phyloP scores from a whole-genome alignment of 495 filamentous ascomycete species.

The Aspergillus sclerotiicarbonarius region DNA sequence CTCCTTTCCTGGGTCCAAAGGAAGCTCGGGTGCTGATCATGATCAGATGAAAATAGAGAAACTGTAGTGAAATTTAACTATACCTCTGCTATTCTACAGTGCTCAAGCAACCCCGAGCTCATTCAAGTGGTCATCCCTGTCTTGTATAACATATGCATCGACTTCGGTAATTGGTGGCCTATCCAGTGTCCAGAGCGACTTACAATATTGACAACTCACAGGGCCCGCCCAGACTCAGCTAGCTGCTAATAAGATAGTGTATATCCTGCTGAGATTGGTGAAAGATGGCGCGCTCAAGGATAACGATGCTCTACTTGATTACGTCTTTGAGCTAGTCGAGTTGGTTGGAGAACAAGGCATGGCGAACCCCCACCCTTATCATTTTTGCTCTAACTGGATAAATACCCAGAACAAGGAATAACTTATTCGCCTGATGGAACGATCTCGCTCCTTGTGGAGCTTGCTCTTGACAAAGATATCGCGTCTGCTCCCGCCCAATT shows the following conservation, averaged over 20 bases:
- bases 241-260: slow-evolving; percentile 53
- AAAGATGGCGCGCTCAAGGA: slow-evolving; percentile 31
- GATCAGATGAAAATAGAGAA: slow-evolving; percentile 68
- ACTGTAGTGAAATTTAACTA: slow-evolving; percentile 59
- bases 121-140: slow-evolving; percentile 63
- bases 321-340: slow-evolving; percentile 41
- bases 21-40: slow-evolving; percentile 8
- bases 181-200: neutral
- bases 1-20: neutral
- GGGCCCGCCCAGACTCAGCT: slow-evolving; percentile 60
- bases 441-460: slow-evolving; percentile 35
- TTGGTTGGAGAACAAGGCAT: slow-evolving; percentile 43
- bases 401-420: slow-evolving; percentile 32
- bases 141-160: slow-evolving; percentile 70
- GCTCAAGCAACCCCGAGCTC: slow-evolving; percentile 49
- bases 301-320: slow-evolving; percentile 35
- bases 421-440: slow-evolving; percentile 41
- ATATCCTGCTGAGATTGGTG: slow-evolving; percentile 39
- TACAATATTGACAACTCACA: slow-evolving; percentile 21
- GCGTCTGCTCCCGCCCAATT: slow-evolving; percentile 32
- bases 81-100: slow-evolving; percentile 53
- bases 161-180: slow-evolving; percentile 55
- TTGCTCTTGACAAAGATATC: slow-evolving; percentile 26
- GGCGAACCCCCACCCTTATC: neutral
- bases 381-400: slow-evolving; percentile 8